Base-by-base conservation (phyloP, 768 basidiomycete genomes). In the Pluteus cervinus region DNA sequence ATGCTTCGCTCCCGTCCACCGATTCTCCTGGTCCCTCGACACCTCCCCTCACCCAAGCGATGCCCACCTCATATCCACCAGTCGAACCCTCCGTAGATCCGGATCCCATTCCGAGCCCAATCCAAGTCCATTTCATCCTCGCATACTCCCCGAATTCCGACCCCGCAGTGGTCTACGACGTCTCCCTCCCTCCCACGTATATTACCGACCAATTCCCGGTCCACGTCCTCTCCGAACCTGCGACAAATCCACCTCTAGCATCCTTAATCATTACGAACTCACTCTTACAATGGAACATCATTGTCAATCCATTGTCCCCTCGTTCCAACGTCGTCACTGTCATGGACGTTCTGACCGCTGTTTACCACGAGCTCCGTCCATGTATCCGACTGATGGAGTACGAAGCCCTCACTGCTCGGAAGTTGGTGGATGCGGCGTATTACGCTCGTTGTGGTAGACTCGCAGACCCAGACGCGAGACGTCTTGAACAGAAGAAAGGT, bases 351-450 rank as follows among this genome's bases (percentile, higher is more conserved):
- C 54, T 79, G 8, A 53, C 60, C 8, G 57, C 63, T 1, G 45
- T 79, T 3, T 73, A 74, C 56, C 50, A 58, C 31, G 54, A 61
- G 43, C 65, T 80, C n/a, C 68, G 75, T 7, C 57, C 57, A 11
- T 55, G 66, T 0, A 69, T 76, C 4, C 63, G 61, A 22, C 51
- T 49, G 0, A 42, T 54, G 23, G 78, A 81, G 52, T 76, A 72
- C 54, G 48, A 60, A 24, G 50, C 33, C 7, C 22, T 40, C 29
- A 17, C 20, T 10, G 7, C 42, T n/a, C 46, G 66, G 4, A 56
- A 62, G 0, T n/a, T 55, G 10, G 69, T 79, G 12, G 56, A 69
- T 15, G 49, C 42, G 1, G 74, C 75, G 3, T 81, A 73, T 52
- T 68, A 61, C 33, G 34, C 37, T 3, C 65, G 77, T 4, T 69